Evolutionary conservation across 305 asterid genomes (phyloP).

Genomic region (Plantago coronopus): DNA sequence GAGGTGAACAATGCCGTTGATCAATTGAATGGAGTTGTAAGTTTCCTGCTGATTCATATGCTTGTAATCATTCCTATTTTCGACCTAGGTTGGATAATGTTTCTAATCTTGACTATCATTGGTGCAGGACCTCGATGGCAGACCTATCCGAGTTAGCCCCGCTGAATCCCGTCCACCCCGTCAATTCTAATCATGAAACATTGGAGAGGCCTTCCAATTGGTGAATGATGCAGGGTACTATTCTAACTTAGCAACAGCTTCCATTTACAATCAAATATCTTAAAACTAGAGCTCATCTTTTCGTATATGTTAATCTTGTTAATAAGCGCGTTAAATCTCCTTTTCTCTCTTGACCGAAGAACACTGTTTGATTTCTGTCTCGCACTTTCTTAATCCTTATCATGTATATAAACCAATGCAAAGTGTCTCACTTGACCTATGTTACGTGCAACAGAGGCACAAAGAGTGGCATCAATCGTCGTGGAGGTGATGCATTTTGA

Average conservation of each 20-base stretch:
- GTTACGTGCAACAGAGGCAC: constrained; percentile 21
- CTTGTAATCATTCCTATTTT: neutral
- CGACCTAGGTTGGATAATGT: constrained; percentile 1
- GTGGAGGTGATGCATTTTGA: constrained; percentile 25
- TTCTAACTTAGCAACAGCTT: constrained; percentile 1
- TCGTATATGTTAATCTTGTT: neutral
- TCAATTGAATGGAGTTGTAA: constrained; percentile 66
- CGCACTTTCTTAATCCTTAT: too few relatives aligned
- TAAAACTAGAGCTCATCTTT: too few relatives aligned
- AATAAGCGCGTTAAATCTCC: neutral
- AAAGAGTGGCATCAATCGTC: constrained; percentile 10
- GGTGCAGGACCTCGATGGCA: constrained; percentile 74
- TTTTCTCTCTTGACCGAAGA: neutral
- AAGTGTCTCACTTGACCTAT: constrained; percentile 17
- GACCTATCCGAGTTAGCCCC: constrained; percentile 69
- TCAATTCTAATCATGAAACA: constrained; percentile 26
- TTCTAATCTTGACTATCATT: constrained; percentile 12
- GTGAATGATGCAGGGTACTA: constrained; percentile 21
- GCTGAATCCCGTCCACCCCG: constrained; percentile 79
- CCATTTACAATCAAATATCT: neutral
- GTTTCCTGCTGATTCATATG: constrained; percentile 21
- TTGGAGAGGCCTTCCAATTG: constrained; percentile 15
- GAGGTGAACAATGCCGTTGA: constrained; percentile 72
- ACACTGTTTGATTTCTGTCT: too few relatives aligned
- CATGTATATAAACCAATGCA: neutral